phyloP scores from a whole-genome alignment of 139 green algal genomes.

The Haematococcus lacustris region DNA sequence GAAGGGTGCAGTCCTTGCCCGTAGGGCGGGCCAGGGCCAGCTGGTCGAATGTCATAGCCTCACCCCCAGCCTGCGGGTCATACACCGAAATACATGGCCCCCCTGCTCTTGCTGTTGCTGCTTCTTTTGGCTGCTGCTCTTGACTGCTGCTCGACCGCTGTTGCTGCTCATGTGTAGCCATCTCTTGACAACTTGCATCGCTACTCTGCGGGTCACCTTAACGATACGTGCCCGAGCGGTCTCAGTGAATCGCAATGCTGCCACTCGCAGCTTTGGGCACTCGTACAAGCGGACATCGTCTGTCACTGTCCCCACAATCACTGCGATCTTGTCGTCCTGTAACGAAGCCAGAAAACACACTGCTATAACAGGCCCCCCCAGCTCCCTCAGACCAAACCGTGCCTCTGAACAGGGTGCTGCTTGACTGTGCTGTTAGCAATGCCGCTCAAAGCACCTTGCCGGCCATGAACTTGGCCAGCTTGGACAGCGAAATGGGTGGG shows the following conservation, averaged over 20 bases:
- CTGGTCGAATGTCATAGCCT: constrained; percentile 98
- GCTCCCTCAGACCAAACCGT: too few species aligned
- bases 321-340: constrained; percentile 82
- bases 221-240: constrained; percentile 94
- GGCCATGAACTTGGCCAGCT: constrained; percentile 86
- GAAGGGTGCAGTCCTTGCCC: constrained; percentile 82
- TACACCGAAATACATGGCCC: too few species aligned
- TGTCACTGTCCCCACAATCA: constrained; percentile 91
- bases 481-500: constrained; percentile 90
- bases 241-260: constrained; percentile 90
- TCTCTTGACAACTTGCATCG: too few species aligned
- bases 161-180: too few species aligned
- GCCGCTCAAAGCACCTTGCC: constrained; percentile 91
- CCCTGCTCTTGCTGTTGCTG: too few species aligned
- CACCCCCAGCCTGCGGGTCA: constrained; percentile 71
- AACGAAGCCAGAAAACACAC: background rate
- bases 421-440: too few species aligned
- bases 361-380: too few species aligned
- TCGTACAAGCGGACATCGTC: constrained; percentile 90
- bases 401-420: background rate
- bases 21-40: constrained; percentile 89
- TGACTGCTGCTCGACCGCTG: too few species aligned
- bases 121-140: too few species aligned
- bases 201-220: constrained; percentile 68
- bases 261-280: constrained; percentile 87